Conservation (phyloP, 805 yeast genomes). For the Allodekkera sacchari region DNA sequence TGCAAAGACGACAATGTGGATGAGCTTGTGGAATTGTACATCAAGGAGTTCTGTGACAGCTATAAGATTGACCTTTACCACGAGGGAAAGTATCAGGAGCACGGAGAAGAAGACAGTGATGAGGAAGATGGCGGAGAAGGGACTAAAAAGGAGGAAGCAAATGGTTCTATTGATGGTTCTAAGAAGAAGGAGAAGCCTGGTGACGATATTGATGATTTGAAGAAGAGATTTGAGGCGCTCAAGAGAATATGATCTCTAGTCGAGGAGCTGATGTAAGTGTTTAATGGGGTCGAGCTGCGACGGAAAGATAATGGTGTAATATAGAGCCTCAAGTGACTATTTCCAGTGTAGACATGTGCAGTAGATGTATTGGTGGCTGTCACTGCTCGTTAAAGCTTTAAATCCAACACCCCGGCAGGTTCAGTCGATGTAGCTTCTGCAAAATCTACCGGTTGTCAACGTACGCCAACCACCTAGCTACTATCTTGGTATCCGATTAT, state of each 20-base stretch:
- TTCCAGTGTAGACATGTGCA: too few species aligned
- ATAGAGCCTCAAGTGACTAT: too few species aligned
- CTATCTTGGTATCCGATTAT: too few species aligned
- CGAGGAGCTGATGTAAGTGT: too few species aligned
- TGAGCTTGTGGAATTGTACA: slow-evolving; percentile 16
- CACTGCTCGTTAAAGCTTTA: too few species aligned
- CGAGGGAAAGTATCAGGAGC: slow-evolving; percentile 8
- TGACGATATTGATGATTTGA: slow-evolving; percentile 22
- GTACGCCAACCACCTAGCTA: background rate
- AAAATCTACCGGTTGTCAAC: background rate
- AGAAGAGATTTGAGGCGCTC: slow-evolving; percentile 28
- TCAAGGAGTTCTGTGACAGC: slow-evolving; percentile 21
- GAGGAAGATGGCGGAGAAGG: slow-evolving; percentile 3
- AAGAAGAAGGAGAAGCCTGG: slow-evolving; percentile 1
- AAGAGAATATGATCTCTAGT: slow-evolving; percentile 29
- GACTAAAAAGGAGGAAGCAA: too few species aligned
- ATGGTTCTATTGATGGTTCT: slow-evolving; percentile 5
- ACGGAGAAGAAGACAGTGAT: slow-evolving; percentile 4
- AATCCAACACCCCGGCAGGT: too few species aligned
- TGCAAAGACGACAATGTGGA: slow-evolving; percentile 22
- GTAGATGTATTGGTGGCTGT: too few species aligned
- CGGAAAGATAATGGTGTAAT: too few species aligned
- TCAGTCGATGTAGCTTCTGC: background rate
- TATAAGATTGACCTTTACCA: slow-evolving; percentile 21
- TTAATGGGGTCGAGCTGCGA: too few species aligned